A percentile compares a stretch with the other conserved stretches of the same genome.
phyloP scores from a whole-genome alignment of 2,329 filamentous ascomycete species.

The Monilinia fructicola region DNA sequence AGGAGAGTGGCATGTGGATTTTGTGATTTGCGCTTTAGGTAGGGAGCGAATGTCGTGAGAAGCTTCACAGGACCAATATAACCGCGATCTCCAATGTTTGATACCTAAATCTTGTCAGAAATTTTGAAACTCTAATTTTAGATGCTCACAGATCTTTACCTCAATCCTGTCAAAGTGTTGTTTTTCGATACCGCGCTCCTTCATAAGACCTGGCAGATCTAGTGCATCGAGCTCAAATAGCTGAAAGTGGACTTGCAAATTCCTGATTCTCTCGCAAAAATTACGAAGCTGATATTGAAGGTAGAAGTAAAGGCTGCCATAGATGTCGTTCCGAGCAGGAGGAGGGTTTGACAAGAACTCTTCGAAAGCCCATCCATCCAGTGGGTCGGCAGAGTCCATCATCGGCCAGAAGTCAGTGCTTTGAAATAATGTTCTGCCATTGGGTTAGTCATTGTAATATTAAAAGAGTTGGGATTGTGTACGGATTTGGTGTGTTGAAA shows the following conservation, averaged over 20 bases:
- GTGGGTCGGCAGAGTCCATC: constrained; percentile 42
- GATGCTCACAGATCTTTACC: not conserved
- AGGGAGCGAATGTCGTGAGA: constrained; percentile 10
- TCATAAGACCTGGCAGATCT: constrained; percentile 1
- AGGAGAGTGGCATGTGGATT: constrained; percentile 25
- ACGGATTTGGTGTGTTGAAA: constrained; percentile 46
- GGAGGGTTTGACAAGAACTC: not conserved
- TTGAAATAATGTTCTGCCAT: constrained; percentile 43
- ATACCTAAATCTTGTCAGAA: not conserved
- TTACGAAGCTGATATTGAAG: constrained; percentile 1
- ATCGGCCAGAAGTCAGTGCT: constrained; percentile 41
- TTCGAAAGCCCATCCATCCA: constrained; percentile 41
- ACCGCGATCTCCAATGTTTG: constrained; percentile 19
- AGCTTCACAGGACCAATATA: constrained; percentile 14
- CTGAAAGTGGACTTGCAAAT: not conserved
- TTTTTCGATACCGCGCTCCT: not conserved
- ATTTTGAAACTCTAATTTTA: not conserved
- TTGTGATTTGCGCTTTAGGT: constrained; percentile 8
- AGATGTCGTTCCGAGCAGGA: constrained; percentile 22
- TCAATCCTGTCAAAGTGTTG: constrained; percentile 20
- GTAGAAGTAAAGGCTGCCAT: constrained; percentile 19
- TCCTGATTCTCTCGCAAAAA: constrained; percentile 10
- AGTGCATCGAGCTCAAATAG: constrained; percentile 14
- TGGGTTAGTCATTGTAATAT: not conserved
- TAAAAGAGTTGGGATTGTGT: constrained; percentile 29